Conservation (phyloP, 106 monocot species). For the Dendrobium nobile region DNA sequence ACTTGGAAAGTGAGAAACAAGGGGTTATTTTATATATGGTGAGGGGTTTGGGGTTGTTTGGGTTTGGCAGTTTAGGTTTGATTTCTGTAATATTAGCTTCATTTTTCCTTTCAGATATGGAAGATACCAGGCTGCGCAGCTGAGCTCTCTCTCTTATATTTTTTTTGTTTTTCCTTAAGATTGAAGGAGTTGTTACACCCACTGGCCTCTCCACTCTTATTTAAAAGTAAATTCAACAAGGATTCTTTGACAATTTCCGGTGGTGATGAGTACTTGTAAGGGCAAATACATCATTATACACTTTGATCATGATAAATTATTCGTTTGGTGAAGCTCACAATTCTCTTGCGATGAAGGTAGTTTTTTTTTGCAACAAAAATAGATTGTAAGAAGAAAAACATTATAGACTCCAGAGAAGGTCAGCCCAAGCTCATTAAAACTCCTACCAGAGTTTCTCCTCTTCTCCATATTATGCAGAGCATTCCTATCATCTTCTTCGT, state of each 20-base stretch:
- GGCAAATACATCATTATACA: too few species aligned
- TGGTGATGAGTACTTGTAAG: neutral
- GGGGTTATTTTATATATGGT: constrained; percentile 1
- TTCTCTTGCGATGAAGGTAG: too few species aligned
- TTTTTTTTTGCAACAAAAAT: too few species aligned
- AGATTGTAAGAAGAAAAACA: too few species aligned
- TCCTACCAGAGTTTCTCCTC: too few species aligned
- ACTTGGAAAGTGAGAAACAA: neutral
- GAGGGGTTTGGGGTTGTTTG: constrained; percentile 12
- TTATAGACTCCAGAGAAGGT: too few species aligned
- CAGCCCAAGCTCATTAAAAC: too few species aligned
- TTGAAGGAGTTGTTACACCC: constrained; percentile 18
- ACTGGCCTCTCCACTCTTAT: constrained; percentile 8
- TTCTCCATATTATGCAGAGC: too few species aligned
- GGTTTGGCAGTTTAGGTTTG: constrained; percentile 29
- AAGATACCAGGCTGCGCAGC: neutral
- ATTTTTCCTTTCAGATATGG: neutral
- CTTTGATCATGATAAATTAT: too few species aligned
- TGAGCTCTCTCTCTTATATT: neutral
- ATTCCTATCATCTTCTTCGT: too few species aligned
- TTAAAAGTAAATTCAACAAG: neutral
- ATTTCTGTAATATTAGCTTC: constrained; percentile 11
- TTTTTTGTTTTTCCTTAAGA: too few species aligned
- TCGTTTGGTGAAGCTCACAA: too few species aligned
- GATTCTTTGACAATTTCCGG: neutral